These are phyloP conservation scores for Diaporthe citriasiana DNA, from an alignment of 2,329 filamentous ascomycete species.

Conservation along the genomic window DNA sequence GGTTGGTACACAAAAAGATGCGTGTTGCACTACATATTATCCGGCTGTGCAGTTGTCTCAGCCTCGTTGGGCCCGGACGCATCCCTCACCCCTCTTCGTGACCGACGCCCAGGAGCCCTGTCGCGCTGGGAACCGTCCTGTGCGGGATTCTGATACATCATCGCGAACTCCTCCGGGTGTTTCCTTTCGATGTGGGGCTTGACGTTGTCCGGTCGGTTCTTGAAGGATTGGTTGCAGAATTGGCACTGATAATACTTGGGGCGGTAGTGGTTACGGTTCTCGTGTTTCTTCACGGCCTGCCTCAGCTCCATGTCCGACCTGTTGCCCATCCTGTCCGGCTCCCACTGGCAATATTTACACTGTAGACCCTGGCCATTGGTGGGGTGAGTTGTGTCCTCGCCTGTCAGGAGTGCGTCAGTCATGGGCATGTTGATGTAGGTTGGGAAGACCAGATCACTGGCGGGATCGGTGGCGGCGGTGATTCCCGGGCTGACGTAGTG, in stretches of 20 bases:
- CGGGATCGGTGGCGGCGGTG: neutral
- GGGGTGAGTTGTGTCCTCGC: too few species aligned
- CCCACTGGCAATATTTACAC: neutral
- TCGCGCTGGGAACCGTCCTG: neutral
- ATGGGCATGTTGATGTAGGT: neutral
- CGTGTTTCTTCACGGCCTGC: conserved; percentile 17
- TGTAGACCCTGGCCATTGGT: too few species aligned
- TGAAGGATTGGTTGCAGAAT: neutral
- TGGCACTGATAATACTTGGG: neutral
- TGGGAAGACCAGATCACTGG: neutral
- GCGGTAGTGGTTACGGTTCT: conserved; percentile 2
- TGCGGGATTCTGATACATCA: neutral
- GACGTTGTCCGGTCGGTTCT: conserved; percentile 24
- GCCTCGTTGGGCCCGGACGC: neutral
- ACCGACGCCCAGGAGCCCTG: neutral
- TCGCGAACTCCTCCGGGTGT: neutral
- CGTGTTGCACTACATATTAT: neutral
- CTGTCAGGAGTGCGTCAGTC: neutral
- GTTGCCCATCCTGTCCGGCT: neutral
- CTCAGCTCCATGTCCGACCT: neutral
- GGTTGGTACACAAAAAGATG: neutral
- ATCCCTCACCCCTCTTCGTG: too few species aligned
- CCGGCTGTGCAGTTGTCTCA: neutral
- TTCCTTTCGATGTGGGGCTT: conserved; percentile 6
- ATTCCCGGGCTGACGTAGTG: neutral